A percentile compares a stretch with the other conserved stretches of the same genome.
These are phyloP conservation scores for Aspergillus uvarum DNA, from an alignment of 2,329 filamentous ascomycete genomes.

Conservation along the genomic window DNA sequence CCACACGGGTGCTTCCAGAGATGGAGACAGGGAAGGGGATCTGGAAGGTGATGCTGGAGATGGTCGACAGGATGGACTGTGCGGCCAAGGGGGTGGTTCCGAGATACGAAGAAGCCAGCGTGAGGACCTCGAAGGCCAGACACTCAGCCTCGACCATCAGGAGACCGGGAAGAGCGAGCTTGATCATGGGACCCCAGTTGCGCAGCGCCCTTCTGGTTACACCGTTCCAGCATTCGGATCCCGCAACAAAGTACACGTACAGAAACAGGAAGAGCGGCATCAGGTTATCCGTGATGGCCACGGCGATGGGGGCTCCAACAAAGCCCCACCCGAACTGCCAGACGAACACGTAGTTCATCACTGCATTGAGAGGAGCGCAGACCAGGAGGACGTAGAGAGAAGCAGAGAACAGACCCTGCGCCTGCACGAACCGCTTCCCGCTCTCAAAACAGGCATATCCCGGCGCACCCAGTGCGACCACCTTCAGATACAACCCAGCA, in stretches of 20 bases:
- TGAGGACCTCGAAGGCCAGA: constrained; percentile 88
- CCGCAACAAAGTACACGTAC: constrained; percentile 71
- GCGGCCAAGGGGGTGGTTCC: constrained; percentile 79
- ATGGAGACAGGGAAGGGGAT: constrained; percentile 90
- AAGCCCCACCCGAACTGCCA: constrained; percentile 69
- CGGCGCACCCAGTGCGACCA: constrained; percentile 69
- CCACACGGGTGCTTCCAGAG: constrained; percentile 81
- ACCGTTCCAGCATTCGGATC: constrained; percentile 77
- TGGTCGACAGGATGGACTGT: constrained; percentile 78
- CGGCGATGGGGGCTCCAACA: constrained; percentile 75
- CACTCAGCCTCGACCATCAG: constrained; percentile 94
- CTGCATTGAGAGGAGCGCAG: constrained; percentile 76
- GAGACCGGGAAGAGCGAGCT: constrained; percentile 81
- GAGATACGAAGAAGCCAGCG: constrained; percentile 76
- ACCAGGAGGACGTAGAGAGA: constrained; percentile 80
- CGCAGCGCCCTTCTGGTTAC: constrained; percentile 67
- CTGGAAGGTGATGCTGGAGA: constrained; percentile 80
- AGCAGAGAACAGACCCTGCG: constrained; percentile 80
- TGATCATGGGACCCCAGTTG: constrained; percentile 84
- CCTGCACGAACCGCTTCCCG: constrained; percentile 83
- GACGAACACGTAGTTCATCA: constrained; percentile 79
- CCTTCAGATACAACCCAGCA: constrained; percentile 70
- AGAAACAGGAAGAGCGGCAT: constrained; percentile 70
- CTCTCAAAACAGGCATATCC: constrained; percentile 75
- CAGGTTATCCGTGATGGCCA: constrained; percentile 71